phyloP scores from a whole-genome alignment of 805 yeast species.

The Myxozyma melibiosi region DNA sequence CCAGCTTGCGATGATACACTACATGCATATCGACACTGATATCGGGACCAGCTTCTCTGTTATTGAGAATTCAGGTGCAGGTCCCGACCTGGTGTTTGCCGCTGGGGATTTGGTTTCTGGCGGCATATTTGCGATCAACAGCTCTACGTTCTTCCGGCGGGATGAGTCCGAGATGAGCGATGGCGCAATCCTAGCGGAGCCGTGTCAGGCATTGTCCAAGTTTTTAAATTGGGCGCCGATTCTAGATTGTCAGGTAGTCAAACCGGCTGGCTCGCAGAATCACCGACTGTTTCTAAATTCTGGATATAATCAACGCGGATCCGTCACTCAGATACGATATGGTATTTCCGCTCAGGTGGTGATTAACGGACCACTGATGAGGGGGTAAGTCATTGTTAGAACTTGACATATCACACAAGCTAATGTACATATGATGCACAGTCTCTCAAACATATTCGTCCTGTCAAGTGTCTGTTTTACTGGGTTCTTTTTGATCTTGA shows the following conservation, averaged over 20 bases:
- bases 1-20: background rate
- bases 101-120: constrained; percentile 23
- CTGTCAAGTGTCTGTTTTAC: constrained; percentile 6
- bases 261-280: constrained; percentile 1
- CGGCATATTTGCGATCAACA: constrained; percentile 13
- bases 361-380: constrained; percentile 14
- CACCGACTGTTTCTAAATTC: constrained; percentile 22
- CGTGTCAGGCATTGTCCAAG: background rate
- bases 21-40: constrained; percentile 1
- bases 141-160: too few relatives aligned
- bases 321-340: constrained; percentile 15
- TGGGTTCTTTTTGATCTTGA: background rate
- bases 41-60: constrained; percentile 24
- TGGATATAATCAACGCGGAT: constrained; percentile 14
- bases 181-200: background rate
- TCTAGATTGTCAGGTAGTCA: constrained; percentile 17
- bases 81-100: constrained; percentile 15
- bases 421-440: background rate
- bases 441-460: constrained; percentile 15
- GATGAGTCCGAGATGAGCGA: too few relatives aligned
- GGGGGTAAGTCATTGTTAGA: constrained; percentile 6
- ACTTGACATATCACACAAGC: background rate
- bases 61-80: constrained; percentile 2
- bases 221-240: constrained; percentile 25
- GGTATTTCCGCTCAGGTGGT: constrained; percentile 19